phyloP scores from a whole-genome alignment of 1,139 yeast species.

The Yamadazyma blattariae region DNA sequence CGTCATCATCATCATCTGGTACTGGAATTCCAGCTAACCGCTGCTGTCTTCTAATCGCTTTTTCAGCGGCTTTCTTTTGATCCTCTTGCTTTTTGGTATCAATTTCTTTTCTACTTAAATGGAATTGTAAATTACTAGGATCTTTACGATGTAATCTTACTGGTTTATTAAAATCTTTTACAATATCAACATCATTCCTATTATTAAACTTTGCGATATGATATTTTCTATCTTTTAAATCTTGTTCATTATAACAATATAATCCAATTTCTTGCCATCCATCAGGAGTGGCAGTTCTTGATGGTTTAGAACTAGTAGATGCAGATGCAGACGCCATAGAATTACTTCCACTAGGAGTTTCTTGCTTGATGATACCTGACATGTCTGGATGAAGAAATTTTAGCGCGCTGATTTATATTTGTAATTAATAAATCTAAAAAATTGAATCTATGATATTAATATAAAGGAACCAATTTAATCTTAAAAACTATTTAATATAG shows the following conservation, averaged over 20 bases:
- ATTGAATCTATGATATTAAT: no score
- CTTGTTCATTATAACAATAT: constrained; percentile 71
- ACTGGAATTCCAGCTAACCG: constrained; percentile 19
- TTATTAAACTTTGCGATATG: constrained; percentile 83
- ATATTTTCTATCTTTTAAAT: constrained; percentile 69
- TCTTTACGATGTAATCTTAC: constrained; percentile 88
- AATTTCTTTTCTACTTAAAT: constrained; percentile 61
- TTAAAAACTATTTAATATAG: no score
- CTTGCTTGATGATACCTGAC: neutral
- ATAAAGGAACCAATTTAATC: no score
- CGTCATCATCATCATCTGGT: constrained; percentile 18
- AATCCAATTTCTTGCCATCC: constrained; percentile 67
- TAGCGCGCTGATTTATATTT: neutral
- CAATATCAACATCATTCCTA: constrained; percentile 68
- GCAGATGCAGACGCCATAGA: no score
- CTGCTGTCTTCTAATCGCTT: constrained; percentile 19
- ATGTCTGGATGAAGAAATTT: neutral
- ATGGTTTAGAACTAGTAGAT: neutral
- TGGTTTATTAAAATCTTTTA: constrained; percentile 70
- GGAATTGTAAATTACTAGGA: constrained; percentile 86
- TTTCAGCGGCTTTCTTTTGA: constrained; percentile 27
- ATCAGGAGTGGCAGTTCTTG: constrained; percentile 2
- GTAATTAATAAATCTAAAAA: no score
- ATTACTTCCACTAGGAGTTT: neutral
- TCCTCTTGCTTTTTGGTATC: constrained; percentile 54